Evolutionary conservation across 1,284 basidiomycete species (phyloP).

Genomic region (Phellopilus nigrolimitatus): DNA sequence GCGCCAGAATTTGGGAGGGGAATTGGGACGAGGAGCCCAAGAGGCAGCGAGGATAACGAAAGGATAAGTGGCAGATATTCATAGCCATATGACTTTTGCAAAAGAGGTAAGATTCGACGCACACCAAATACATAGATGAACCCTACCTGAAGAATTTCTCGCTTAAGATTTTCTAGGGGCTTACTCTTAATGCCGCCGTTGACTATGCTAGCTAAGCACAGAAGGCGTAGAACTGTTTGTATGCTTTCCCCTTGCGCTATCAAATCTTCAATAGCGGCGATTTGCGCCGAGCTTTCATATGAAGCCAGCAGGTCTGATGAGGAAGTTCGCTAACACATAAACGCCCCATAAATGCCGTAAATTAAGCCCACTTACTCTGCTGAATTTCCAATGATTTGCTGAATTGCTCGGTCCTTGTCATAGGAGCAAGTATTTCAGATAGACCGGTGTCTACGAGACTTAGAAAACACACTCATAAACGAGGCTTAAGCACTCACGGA

Average conservation of each 20-base stretch:
- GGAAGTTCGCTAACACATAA: conserved; percentile 17
- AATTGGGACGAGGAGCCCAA: conserved; percentile 62
- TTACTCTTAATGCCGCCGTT: conserved; percentile 86
- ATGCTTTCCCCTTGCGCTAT: conserved; percentile 81
- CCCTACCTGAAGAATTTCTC: conserved; percentile 83
- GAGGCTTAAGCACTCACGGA: conserved; percentile 56
- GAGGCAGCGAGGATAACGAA: conserved; percentile 67
- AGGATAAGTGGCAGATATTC: conserved; percentile 82
- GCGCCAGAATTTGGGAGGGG: conserved; percentile 51
- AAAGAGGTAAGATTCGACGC: conserved; percentile 14
- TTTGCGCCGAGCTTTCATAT: conserved; percentile 75
- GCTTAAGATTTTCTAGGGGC: conserved; percentile 81
- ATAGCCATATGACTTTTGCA: conserved; percentile 85
- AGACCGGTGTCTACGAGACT: conserved; percentile 75
- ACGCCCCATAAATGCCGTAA: neutral
- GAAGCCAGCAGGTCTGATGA: conserved; percentile 82
- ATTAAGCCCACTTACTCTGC: conserved; percentile 64
- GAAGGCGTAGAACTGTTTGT: conserved; percentile 70
- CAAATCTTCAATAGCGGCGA: conserved; percentile 80
- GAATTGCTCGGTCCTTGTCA: conserved; percentile 87
- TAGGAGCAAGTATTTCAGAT: conserved; percentile 85
- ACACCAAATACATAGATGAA: conserved; percentile 10
- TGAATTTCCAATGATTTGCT: conserved; percentile 93
- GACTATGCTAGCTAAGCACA: conserved; percentile 84
- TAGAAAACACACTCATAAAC: conserved; percentile 16